Base-by-base conservation (phyloP, 768 basidiomycete genomes). In the Lactarius sp. region DNA sequence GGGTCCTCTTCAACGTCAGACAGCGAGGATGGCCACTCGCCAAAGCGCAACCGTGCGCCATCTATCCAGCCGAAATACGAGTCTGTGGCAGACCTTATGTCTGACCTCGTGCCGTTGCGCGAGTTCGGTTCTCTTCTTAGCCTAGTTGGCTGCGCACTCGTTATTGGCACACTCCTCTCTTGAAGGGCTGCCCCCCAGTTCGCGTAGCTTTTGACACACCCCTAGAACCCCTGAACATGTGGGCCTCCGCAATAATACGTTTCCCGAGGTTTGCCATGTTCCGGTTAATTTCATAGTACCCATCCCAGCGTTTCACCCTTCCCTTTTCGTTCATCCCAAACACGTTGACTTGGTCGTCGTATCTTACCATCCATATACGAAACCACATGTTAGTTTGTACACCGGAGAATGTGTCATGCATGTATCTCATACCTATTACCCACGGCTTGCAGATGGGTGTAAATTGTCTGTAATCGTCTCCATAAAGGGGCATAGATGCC, bases 121-220 rank as follows among this genome's bases (percentile, higher is more conserved):
- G 61, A 55, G 22, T 68, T 68, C 41, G 68, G 68, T 16, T 57
- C 66, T 42, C 52, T 68, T 56, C 61, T 68, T 10, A 60, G 62
- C 53, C 49, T 68, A 16, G 37, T 68, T 58, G 68, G 68, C 13
- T 60, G 44, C 27, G 68, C 66, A 18, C 56, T 68, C 22, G 68
- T 68, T 44, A 31, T 68, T 33, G 61, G 68, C 47, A 66, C 68
- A 2, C 52, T 68, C 37, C 61, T 67, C 18, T 68, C 67, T n/a
- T 67, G 59, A 65, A 55, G 20, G 22, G 7, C 18, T 9, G 7
- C 22, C 27, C 22, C 18, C 39, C 52, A 33, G 6, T 34, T n/a
- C 9, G 22, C 7, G 41, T 41, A 42, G 46, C 49, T 42, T 33
- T 14, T 8, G 10, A 36, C 34, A 4, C 46, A 6, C 18, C 53